These are phyloP conservation scores for Trypanosoma avium DNA, from an alignment of 208 protist genomes.

Conservation along the genomic window DNA sequence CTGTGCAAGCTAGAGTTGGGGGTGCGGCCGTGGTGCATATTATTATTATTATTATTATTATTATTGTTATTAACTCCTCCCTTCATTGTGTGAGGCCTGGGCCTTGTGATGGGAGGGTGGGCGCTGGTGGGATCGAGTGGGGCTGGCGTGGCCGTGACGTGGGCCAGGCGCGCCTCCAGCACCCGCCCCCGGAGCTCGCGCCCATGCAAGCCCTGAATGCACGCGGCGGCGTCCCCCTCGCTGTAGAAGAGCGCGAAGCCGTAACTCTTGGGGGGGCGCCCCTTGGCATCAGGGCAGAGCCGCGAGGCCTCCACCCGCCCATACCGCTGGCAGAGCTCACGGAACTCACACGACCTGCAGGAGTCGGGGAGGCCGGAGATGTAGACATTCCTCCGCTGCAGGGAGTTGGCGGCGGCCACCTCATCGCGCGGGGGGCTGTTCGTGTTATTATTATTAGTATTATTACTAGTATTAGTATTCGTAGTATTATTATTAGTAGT, in stretches of 20 bases:
- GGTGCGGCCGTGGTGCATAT: not conserved
- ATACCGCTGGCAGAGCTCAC: constrained; percentile 58
- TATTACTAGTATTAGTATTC: too few species aligned
- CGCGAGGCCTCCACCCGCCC: constrained; percentile 67
- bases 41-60: constrained; percentile 13
- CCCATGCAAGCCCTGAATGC: constrained; percentile 56
- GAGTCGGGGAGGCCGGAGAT: constrained; percentile 56
- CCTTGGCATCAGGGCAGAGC: constrained; percentile 57
- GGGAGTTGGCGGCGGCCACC: constrained; percentile 15
- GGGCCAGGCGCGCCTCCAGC: constrained; percentile 62
- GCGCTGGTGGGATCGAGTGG: constrained; percentile 28
- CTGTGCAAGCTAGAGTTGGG: constrained; percentile 16
- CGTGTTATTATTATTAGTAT: too few species aligned
- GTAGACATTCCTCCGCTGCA: constrained; percentile 80
- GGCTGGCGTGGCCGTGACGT: constrained; percentile 54
- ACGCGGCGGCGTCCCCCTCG: constrained; percentile 48
- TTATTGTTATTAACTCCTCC: not conserved
- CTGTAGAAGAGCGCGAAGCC: constrained; percentile 72
- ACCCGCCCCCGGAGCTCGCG: constrained; percentile 33
- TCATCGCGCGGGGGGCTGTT: not conserved
- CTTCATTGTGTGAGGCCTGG: not conserved
- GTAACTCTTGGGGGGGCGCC: constrained; percentile 60
- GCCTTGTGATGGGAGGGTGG: constrained; percentile 23
- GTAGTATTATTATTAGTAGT: too few species aligned
- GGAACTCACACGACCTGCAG: constrained; percentile 50